Conservation (phyloP, 805 yeast species). For the Candida krabiensis region DNA sequence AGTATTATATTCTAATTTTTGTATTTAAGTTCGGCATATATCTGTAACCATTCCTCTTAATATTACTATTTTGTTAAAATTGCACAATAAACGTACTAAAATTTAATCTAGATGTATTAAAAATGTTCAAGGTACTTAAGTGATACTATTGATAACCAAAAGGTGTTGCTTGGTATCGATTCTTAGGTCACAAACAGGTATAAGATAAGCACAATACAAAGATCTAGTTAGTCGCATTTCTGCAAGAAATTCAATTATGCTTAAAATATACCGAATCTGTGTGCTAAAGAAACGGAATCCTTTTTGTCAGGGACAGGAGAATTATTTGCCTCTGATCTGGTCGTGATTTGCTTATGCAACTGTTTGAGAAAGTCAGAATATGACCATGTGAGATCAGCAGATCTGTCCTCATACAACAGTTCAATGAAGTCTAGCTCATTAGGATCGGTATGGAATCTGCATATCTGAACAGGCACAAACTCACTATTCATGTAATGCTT, state of each 20-base stretch:
- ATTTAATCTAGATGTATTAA: constrained; percentile 1
- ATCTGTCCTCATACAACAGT: constrained; percentile 72
- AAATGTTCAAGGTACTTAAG: background rate
- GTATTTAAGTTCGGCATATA: no score
- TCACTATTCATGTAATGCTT: constrained; percentile 37
- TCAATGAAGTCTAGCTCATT: constrained; percentile 56
- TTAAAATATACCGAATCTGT: constrained; percentile 21
- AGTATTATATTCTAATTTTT: no score
- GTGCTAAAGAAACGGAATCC: constrained; percentile 15
- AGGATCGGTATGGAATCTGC: constrained; percentile 65
- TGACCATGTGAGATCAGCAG: constrained; percentile 50
- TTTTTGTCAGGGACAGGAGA: constrained; percentile 7
- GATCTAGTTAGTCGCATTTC: no score
- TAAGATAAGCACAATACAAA: no score
- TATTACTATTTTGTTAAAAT: no score
- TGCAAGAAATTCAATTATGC: no score
- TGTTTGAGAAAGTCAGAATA: constrained; percentile 67
- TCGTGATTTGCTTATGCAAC: constrained; percentile 64
- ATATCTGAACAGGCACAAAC: constrained; percentile 53
- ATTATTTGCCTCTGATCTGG: constrained; percentile 37
- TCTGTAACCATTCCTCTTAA: no score
- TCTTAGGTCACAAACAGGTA: no score
- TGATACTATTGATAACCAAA: no score
- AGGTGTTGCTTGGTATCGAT: no score
- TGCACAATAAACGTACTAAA: no score